These are phyloP conservation scores for Boletellus dicymbophilus DNA, from an alignment of 1,284 basidiomycete genomes.

Conservation along the genomic window DNA sequence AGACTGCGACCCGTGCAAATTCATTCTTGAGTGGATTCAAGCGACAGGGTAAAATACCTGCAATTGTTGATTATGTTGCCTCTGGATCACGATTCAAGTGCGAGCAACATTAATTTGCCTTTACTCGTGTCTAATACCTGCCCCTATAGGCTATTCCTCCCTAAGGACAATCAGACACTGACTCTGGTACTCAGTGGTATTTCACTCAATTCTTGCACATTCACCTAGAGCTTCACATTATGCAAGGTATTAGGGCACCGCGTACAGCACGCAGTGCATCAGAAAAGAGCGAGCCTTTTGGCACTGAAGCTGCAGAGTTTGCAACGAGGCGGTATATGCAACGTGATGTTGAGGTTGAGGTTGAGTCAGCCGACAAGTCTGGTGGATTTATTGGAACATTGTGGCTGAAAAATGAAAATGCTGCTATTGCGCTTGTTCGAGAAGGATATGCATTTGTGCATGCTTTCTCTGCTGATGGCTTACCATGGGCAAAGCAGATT, in stretches of 20 bases:
- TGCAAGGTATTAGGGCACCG: constrained; percentile 78
- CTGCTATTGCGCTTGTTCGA: constrained; percentile 79
- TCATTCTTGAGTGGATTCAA: constrained; percentile 93
- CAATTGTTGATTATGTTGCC: constrained; percentile 92
- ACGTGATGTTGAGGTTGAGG: constrained; percentile 92
- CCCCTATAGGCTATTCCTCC: constrained; percentile 68
- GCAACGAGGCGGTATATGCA: constrained; percentile 86
- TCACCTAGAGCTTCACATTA: constrained; percentile 6
- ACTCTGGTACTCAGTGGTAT: constrained; percentile 87
- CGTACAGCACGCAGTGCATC: constrained; percentile 77
- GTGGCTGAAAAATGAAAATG: constrained; percentile 85
- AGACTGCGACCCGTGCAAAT: constrained; percentile 75
- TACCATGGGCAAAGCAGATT: constrained; percentile 80
- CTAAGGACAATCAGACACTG: constrained; percentile 90
- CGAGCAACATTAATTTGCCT: constrained; percentile 3
- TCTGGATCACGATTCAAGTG: constrained; percentile 94
- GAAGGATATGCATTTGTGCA: constrained; percentile 90
- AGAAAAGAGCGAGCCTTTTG: constrained; percentile 92
- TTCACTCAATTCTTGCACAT: constrained; percentile 4
- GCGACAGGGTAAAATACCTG: constrained; percentile 80
- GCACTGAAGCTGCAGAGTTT: constrained; percentile 82
- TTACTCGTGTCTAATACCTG: constrained; percentile 5
- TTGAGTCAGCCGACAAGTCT: constrained; percentile 90
- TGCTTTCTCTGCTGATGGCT: constrained; percentile 80
- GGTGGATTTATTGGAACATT: constrained; percentile 95